Conservation (phyloP, 768 basidiomycete genomes). For the Trichaptum fuscoviolaceum region DNA sequence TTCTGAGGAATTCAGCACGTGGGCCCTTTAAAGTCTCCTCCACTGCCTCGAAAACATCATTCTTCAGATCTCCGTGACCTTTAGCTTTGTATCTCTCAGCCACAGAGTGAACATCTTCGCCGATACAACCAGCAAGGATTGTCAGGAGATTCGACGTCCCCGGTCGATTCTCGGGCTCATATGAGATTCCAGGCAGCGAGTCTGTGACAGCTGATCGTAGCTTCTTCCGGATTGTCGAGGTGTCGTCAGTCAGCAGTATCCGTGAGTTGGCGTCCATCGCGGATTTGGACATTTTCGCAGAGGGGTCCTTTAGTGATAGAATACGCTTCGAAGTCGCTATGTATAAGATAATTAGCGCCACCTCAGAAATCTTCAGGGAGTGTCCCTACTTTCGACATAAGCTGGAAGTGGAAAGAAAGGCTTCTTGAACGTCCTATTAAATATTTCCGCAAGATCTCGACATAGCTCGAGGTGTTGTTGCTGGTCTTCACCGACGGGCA, state of each 20-base stretch:
- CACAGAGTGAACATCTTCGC: slow-evolving; percentile 37
- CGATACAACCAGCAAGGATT: slow-evolving; percentile 73
- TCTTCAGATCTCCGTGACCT: slow-evolving; percentile 68
- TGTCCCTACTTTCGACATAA: slow-evolving; percentile 57
- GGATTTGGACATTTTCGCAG: slow-evolving; percentile 95
- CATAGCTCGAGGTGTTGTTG: slow-evolving; percentile 89
- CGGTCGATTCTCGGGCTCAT: slow-evolving; percentile 73
- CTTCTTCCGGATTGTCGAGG: slow-evolving; percentile 57
- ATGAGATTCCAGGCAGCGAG: slow-evolving; percentile 67
- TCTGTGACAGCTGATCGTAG: slow-evolving; percentile 84
- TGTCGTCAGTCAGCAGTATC: slow-evolving; percentile 78
- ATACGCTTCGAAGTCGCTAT: slow-evolving; percentile 77
- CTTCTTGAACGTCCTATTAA: slow-evolving; percentile 63
- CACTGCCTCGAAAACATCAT: slow-evolving; percentile 67
- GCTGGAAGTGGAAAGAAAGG: slow-evolving; percentile 69
- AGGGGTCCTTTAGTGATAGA: slow-evolving; percentile 80
- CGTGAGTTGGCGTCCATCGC: slow-evolving; percentile 72
- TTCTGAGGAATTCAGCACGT: slow-evolving; percentile 59
- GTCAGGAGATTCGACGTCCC: slow-evolving; percentile 78
- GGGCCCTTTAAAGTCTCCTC: slow-evolving; percentile 62
- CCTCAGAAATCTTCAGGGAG: not conserved
- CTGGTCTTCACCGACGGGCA: slow-evolving; percentile 97
- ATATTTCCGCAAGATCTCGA: slow-evolving; percentile 76
- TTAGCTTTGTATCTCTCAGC: slow-evolving; percentile 47
- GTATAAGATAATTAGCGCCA: not conserved